Percentiles rank a stretch among this genome's conserved stretches.
Conservation (phyloP, 2,329 filamentous ascomycete species). For the Arthrocladium fulminans region DNA sequence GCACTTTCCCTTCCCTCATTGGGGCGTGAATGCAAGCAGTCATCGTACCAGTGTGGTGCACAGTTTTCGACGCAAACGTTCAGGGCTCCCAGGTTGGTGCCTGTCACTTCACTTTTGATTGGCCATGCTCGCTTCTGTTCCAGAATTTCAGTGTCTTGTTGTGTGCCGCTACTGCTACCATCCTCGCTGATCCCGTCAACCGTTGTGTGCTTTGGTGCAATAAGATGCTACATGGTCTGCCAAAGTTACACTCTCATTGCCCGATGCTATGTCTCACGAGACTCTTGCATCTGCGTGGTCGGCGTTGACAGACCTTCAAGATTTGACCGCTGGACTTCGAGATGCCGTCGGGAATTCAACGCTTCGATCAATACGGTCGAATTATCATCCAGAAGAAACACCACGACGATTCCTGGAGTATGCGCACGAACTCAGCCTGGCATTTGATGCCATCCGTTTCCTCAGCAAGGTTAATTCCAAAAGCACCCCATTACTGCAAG, state of each 20-base stretch:
- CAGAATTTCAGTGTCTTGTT: neutral
- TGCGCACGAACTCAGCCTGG: neutral
- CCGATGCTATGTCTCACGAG: conserved; percentile 7
- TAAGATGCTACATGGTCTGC: neutral
- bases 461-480: conserved; percentile 2
- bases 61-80: neutral
- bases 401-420: conserved; percentile 4
- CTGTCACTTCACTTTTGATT: neutral
- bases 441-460: conserved; percentile 3
- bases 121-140: neutral
- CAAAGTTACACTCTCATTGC: neutral
- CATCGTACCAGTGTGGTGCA: too few relatives aligned
- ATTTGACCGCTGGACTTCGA: conserved; percentile 6
- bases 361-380: conserved; percentile 4
- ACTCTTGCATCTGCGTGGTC: conserved; percentile 5
- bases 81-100: neutral
- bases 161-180: neutral
- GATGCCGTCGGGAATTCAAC: conserved; percentile 4
- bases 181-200: neutral
- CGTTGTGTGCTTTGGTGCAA: neutral
- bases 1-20: neutral
- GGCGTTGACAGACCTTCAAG: conserved; percentile 1
- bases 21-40: neutral
- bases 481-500: conserved; percentile 3
- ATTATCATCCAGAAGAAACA: conserved; percentile 7